phyloP scores from a whole-genome alignment of 257 asterid species.

The Verbascum thapsus region DNA sequence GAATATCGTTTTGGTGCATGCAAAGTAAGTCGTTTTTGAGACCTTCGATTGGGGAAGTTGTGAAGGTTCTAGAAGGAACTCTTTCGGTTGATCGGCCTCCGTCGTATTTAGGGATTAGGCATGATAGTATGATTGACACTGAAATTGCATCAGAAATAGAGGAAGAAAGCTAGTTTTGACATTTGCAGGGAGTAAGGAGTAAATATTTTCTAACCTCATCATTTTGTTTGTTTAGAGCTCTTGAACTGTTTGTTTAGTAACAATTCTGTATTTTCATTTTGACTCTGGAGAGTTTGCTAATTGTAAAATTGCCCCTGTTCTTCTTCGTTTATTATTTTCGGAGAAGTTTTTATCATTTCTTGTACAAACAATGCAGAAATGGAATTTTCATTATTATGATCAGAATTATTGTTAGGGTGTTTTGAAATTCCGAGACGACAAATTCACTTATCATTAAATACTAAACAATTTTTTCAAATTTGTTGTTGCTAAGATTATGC shows the following conservation, averaged over 20 bases:
- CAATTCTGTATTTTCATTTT: slow-evolving; percentile 9
- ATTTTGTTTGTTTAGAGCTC: slow-evolving; percentile 15
- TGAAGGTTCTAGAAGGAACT: slow-evolving; percentile 69
- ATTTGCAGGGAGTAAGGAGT: neutral
- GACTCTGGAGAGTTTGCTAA: neutral
- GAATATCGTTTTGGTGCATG: slow-evolving; percentile 74
- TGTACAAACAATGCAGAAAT: too few relatives aligned
- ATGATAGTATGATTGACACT: slow-evolving; percentile 24
- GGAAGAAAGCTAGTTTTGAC: slow-evolving; percentile 37
- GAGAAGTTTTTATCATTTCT: too few relatives aligned
- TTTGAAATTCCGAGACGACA: too few relatives aligned
- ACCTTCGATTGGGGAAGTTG: slow-evolving; percentile 66
- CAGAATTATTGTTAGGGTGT: too few relatives aligned
- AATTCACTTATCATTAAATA: too few relatives aligned
- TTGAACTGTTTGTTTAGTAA: neutral
- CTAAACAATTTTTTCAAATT: too few relatives aligned
- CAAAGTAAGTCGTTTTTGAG: slow-evolving; percentile 61
- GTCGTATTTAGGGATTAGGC: slow-evolving; percentile 37
- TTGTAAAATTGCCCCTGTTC: neutral
- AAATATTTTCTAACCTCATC: slow-evolving; percentile 30
- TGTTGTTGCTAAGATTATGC: too few relatives aligned
- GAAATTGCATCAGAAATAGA: slow-evolving; percentile 43
- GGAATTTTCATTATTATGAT: too few relatives aligned
- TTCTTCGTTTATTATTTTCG: too few relatives aligned
- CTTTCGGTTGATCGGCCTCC: slow-evolving; percentile 72